phyloP scores from a whole-genome alignment of 78 protist genomes.

The Dictyostelium firmibasis region DNA sequence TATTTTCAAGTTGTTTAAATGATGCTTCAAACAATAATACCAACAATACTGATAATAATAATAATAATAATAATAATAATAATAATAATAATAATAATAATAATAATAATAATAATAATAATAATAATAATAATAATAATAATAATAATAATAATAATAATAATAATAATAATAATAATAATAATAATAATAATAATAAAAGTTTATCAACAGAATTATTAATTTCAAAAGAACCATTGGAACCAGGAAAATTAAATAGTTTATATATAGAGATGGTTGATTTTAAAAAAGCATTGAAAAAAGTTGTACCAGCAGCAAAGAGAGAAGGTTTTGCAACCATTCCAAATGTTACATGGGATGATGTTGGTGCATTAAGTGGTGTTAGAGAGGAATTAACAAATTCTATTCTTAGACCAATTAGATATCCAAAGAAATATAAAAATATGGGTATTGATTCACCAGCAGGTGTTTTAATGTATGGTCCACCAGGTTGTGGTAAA shows the following conservation, averaged over 20 bases:
- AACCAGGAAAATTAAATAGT: neutral
- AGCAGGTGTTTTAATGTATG: slow-evolving; percentile 91
- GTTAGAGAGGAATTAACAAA: slow-evolving; percentile 89
- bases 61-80: neutral
- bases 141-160: neutral
- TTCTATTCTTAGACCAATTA: slow-evolving; percentile 86
- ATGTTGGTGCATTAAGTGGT: slow-evolving; percentile 94
- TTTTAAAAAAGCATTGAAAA: slow-evolving; percentile 86
- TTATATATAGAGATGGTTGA: slow-evolving; percentile 89
- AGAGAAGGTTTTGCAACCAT: slow-evolving; percentile 97
- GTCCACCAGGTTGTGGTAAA: slow-evolving; percentile 99
- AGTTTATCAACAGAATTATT: neutral
- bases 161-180: neutral
- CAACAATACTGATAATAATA: neutral
- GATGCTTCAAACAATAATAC: neutral
- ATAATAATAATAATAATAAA: neutral
- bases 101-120: neutral
- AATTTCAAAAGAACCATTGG: slow-evolving; percentile 29
- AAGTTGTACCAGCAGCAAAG: slow-evolving; percentile 96
- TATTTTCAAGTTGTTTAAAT: slow-evolving; percentile 31
- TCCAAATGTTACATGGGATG: slow-evolving; percentile 98
- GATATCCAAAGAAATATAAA: slow-evolving; percentile 55
- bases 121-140: neutral
- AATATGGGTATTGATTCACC: slow-evolving; percentile 64
- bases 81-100: neutral